Evolutionary conservation across 306 rosid genomes (phyloP), one percentile per base, ranked within the genome.

Genomic region (Glycyrrhiza uralensis): DNA sequence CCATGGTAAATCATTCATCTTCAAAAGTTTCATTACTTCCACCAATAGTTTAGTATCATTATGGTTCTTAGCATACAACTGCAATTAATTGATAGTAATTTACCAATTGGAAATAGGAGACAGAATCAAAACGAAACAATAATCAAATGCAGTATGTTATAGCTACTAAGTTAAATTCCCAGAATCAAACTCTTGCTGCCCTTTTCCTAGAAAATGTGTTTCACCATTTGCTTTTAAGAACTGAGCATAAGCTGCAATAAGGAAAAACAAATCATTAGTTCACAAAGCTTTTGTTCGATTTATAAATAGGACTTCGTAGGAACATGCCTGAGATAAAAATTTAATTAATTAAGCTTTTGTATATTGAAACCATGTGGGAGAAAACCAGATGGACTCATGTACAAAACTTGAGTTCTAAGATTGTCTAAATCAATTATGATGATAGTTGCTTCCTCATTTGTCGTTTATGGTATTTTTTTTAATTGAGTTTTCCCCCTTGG

Each of bases 11-110:
- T 69, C 87, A 80, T 91, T 94, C 76, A 11, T 80, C 82, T 85
- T 85, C 49, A 87, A 4, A 77, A 91, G 97, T 76, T 77, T 74
- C 99, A 91, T 86, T 72, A 89, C 73, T 24, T 91, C 97, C 77
- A 57, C 85, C 91, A 91, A 65, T 60, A 94, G 88, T 52, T 85
- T 75, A 59, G 76, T 72, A 85, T 94, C 88, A 44, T 86, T 88
- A 62, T 82, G 87, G 23, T 82, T 65, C 87, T 88, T 80, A 55
- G 99, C 96, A 84, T 86, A 45, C 10, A 45, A 18, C 99, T 94
- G 82, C 79, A 81, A 35, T 56, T 45, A 62, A 77, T 41, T 57
- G 20, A 58, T 47, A 79, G 51, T 18, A 72, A 60, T 66, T 79
- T 72, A 77, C 56, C 32, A 74, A 35, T 18, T 49, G 65, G 33